Evolutionary conservation across 176 grass and related monocot genomes (phyloP), one percentile per base, ranked within the genome.

Genomic region (Eragrostis curvula): DNA sequence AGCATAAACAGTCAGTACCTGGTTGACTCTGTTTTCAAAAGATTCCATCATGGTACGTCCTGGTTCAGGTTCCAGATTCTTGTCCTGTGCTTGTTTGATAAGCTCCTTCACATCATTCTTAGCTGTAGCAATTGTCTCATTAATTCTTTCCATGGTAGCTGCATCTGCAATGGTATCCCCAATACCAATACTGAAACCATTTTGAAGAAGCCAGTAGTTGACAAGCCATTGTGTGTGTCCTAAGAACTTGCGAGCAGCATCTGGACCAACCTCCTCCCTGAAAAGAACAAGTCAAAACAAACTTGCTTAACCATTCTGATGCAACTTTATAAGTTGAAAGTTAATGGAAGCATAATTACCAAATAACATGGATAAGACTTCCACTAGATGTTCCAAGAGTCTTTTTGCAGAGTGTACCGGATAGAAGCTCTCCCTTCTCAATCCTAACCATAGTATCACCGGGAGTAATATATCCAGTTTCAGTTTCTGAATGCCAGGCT

Each of bases 111-210:
- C 96, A 25, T 89, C 90, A 93, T 93, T 88, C 82, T 98, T 98
- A 46, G 96, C 96, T 84, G 86, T 85, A 8, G 82, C 73, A 27
- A 98, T 95, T 3, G 96, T 98, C 39, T 95, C 73, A 53, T 98
- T 98, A 87, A 98, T 98, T 69, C 79, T 93, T 49, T 93, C 90
- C 96, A 98, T 98, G 52, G 96, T 93, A 23, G 82, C 36, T 27
- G 92, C 96, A 77, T 98, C 96, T 81, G 96, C 96, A 86, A 98
- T 98, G 24, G 96, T 98, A 88, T 98, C 96, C 20, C 96, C 96
- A 66, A 98, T 98, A 66, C 96, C 96, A 83, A 98, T 98, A 56
- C 96, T 98, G 81, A 98, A 98, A 78, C 84, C 96, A 69, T 95
- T 80, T 50, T 98, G 96, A 83, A 98, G 81, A 57, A 98, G 84